A percentile compares a stretch with the other conserved stretches of the same genome.
phyloP scores from a whole-genome alignment of 2,329 filamentous ascomycete species.

The Trichoderma pleuroti region DNA sequence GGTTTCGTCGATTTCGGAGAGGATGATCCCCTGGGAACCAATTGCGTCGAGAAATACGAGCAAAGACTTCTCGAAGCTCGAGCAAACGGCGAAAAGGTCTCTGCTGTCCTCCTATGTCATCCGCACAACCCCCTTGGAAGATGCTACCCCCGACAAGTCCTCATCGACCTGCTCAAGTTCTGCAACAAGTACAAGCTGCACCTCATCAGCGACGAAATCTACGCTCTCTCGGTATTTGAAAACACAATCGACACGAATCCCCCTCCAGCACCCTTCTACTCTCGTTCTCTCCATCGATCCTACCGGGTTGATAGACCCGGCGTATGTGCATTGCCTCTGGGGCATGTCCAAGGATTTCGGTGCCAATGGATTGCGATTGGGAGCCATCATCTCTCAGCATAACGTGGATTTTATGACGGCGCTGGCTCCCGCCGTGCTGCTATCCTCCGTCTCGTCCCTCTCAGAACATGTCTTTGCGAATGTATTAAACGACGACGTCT shows the following conservation, averaged over 20 bases:
- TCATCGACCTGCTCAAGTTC: conserved; percentile 43
- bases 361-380: conserved; percentile 53
- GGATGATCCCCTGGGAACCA: conserved; percentile 40
- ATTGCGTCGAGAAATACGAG: conserved; percentile 45
- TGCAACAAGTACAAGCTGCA: conserved; percentile 49
- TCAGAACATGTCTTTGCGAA: conserved; percentile 40
- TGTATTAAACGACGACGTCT: conserved; percentile 43
- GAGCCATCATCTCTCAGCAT: conserved; percentile 46
- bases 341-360: conserved; percentile 52
- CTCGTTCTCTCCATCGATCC: conserved; percentile 43
- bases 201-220: conserved; percentile 48
- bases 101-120: conserved; percentile 48
- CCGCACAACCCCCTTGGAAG: conserved; percentile 51
- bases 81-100: conserved; percentile 38
- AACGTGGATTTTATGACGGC: conserved; percentile 40
- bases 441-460: conserved; percentile 44
- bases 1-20: conserved; percentile 43
- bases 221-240: conserved; percentile 50
- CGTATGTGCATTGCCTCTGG: conserved; percentile 50
- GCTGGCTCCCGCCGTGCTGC: conserved; percentile 36
- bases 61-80: conserved; percentile 38
- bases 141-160: conserved; percentile 40
- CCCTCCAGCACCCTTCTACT: conserved; percentile 40
- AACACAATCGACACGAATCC: conserved; percentile 33
- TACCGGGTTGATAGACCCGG: conserved; percentile 43